Conservation (phyloP, 371 early-diverging fungal genomes). For the Mortierella sp. region DNA sequence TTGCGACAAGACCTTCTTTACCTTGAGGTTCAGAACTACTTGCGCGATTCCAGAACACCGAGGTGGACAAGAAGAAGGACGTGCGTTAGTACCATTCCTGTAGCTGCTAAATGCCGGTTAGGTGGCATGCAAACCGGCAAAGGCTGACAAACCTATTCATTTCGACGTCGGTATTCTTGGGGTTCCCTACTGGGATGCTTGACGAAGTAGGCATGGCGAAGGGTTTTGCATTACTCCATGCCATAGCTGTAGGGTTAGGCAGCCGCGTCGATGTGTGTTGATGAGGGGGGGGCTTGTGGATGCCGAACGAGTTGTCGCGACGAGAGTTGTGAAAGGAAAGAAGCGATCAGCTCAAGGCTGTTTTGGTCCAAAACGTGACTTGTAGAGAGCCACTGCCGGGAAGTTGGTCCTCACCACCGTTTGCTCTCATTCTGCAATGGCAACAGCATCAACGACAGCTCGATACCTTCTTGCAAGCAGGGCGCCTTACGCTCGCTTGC, state of each 20-base stretch:
- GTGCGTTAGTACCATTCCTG: too few species aligned
- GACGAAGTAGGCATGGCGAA: conserved; percentile 2
- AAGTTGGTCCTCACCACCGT: too few species aligned
- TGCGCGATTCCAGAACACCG: too few species aligned
- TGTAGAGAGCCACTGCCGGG: too few species aligned
- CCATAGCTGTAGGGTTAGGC: conserved; percentile 11
- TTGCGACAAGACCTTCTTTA: too few species aligned
- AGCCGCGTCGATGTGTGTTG: background rate
- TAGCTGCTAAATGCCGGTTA: too few species aligned
- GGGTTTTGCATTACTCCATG: conserved; percentile 13
- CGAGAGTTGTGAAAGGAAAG: background rate
- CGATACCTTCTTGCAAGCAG: background rate
- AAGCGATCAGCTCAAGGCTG: too few species aligned
- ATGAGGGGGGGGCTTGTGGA: background rate
- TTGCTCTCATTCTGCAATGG: too few species aligned
- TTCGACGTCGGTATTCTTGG: background rate
- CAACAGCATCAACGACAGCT: background rate
- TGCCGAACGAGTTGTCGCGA: background rate
- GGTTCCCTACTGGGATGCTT: background rate
- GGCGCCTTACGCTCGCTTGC: background rate
- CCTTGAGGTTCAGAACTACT: too few species aligned
- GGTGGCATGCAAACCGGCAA: background rate
- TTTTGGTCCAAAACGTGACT: too few species aligned
- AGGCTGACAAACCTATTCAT: conserved; percentile 18
- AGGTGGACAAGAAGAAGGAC: too few species aligned